Conservation (phyloP, 2,329 filamentous ascomycete species). For the Nemania sp. region DNA sequence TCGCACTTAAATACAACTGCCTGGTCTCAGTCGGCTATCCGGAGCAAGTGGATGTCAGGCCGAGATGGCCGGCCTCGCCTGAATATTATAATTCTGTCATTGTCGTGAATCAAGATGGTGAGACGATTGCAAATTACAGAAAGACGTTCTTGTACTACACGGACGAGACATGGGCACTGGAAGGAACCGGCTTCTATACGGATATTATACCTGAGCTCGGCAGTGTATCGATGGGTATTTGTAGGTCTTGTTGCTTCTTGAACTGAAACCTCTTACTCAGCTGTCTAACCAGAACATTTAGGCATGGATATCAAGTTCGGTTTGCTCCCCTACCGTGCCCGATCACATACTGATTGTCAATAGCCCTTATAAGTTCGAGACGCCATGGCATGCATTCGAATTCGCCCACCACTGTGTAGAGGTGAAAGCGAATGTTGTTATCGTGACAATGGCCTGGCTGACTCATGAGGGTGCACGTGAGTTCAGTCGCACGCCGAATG, state of each 20-base stretch:
- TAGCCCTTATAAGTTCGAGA: slow-evolving; percentile 56
- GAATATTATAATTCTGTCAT: slow-evolving; percentile 54
- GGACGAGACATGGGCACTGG: slow-evolving; percentile 65
- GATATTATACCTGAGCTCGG: slow-evolving; percentile 54
- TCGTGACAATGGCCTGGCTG: slow-evolving; percentile 80
- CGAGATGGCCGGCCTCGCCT: slow-evolving; percentile 53
- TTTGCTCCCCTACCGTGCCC: too few species aligned
- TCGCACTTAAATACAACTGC: slow-evolving; percentile 69
- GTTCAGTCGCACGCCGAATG: slow-evolving; percentile 54
- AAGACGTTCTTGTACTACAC: slow-evolving; percentile 64
- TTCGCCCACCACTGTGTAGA: slow-evolving; percentile 63
- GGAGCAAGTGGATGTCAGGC: slow-evolving; percentile 62
- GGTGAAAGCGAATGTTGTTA: slow-evolving; percentile 62
- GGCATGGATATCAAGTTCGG: slow-evolving; percentile 68
- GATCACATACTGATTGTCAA: slow-evolving; percentile 28
- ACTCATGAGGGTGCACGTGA: slow-evolving; percentile 57
- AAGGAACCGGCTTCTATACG: slow-evolving; percentile 58
- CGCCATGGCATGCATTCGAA: slow-evolving; percentile 54
- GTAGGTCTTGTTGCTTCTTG: slow-evolving; percentile 44
- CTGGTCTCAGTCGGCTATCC: slow-evolving; percentile 75
- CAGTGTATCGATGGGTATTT: slow-evolving; percentile 62
- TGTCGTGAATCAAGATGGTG: slow-evolving; percentile 61
- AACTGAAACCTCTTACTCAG: slow-evolving; percentile 5
- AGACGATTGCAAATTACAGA: slow-evolving; percentile 64
- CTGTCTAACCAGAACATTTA: slow-evolving; percentile 32